Evolutionary conservation across 202 grass and related monocot species (phyloP).

Genomic region (Carex arenaria): DNA sequence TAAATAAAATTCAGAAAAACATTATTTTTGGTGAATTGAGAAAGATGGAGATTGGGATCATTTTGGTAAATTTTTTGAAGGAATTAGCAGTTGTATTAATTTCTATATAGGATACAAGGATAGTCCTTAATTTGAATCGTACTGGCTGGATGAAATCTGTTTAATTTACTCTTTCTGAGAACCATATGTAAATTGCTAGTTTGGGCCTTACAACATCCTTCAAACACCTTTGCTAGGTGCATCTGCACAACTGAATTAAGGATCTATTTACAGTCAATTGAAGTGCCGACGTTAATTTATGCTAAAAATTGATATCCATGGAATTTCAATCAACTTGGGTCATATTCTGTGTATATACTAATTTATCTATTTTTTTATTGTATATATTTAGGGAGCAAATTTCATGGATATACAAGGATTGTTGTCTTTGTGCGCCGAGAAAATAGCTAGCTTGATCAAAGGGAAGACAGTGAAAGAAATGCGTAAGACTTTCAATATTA

Average conservation of each 20-base stretch:
- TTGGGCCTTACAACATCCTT: background rate
- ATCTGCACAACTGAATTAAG: background rate
- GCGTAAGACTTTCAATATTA: slow-evolving; percentile 27
- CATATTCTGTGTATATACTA: background rate
- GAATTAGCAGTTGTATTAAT: no score
- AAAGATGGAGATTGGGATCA: no score
- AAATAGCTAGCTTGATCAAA: slow-evolving; percentile 39
- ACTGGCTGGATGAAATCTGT: no score
- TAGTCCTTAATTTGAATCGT: background rate
- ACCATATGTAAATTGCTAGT: background rate
- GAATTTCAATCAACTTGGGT: background rate
- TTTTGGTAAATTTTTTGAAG: no score
- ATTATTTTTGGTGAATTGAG: no score
- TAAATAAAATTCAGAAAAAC: no score
- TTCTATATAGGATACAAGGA: background rate
- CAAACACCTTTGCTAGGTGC: no score
- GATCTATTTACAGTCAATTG: background rate
- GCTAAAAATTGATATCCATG: background rate
- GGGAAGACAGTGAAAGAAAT: slow-evolving; percentile 32
- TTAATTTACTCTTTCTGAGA: background rate
- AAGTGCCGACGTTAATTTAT: background rate
- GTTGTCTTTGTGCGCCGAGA: slow-evolving; percentile 18
- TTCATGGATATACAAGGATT: slow-evolving; percentile 38
- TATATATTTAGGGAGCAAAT: slow-evolving; percentile 31
- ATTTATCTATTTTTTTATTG: background rate